Percentiles rank a stretch among this genome's conserved stretches.
Conservation (phyloP, 2,329 filamentous ascomycete species). For the Dactylellina cionopaga region DNA sequence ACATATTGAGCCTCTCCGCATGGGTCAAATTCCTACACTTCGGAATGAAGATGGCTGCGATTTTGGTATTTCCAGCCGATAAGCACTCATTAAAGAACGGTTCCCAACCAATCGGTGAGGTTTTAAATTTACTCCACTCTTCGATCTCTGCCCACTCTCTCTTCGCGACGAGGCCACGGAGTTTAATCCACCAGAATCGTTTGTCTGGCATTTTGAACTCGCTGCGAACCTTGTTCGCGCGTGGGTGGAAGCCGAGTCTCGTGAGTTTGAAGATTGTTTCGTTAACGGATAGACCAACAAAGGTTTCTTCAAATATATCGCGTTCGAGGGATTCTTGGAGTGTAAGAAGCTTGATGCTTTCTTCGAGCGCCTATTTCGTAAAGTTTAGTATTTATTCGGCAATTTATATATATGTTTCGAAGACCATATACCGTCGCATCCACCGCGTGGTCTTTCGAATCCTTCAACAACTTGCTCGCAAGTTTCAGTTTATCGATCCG, state of each 20-base stretch:
- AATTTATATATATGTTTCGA: no score
- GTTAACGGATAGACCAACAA: slow-evolving; percentile 85
- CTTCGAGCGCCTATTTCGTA: slow-evolving; percentile 72
- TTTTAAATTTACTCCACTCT: slow-evolving; percentile 77
- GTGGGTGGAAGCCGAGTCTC: slow-evolving; percentile 79
- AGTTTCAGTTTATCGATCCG: slow-evolving; percentile 84
- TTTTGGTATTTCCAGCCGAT: slow-evolving; percentile 85
- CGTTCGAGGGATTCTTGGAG: slow-evolving; percentile 87
- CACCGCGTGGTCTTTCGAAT: slow-evolving; percentile 74
- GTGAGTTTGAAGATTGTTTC: slow-evolving; percentile 92
- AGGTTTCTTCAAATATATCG: slow-evolving; percentile 77
- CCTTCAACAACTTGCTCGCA: slow-evolving; percentile 81
- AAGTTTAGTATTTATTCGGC: slow-evolving; percentile 71
- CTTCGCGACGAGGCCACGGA: slow-evolving; percentile 87
- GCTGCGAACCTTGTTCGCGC: slow-evolving; percentile 85
- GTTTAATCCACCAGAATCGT: slow-evolving; percentile 84
- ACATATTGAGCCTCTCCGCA: slow-evolving; percentile 84
- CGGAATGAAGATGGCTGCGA: slow-evolving; percentile 83
- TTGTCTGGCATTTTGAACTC: slow-evolving; percentile 95
- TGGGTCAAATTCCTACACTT: slow-evolving; percentile 80
- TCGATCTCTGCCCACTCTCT: slow-evolving; percentile 93
- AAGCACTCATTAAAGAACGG: slow-evolving; percentile 92
- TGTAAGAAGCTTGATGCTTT: slow-evolving; percentile 81
- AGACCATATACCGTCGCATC: slow-evolving; percentile 51
- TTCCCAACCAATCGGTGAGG: slow-evolving; percentile 96